Conservation (phyloP, 192 early-diverging fungal genomes). For the Podochytrium sp. region DNA sequence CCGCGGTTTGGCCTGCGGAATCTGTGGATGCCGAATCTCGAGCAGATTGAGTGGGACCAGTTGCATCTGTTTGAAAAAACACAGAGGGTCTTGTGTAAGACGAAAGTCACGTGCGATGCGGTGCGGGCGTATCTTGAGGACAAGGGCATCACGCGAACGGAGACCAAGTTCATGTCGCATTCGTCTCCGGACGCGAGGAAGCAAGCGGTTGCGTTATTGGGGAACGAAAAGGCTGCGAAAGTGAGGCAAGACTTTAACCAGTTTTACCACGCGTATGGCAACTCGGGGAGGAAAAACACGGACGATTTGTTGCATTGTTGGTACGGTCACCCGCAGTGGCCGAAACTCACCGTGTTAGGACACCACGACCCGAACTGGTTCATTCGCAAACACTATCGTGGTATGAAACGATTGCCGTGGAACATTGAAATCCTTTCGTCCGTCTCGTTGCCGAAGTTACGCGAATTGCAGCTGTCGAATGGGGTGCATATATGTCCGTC, state of each 20-base stretch:
- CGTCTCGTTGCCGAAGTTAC: not conserved
- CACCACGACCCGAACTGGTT: too few relatives aligned
- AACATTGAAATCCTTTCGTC: not conserved
- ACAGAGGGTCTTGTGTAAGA: not conserved
- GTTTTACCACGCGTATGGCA: constrained; percentile 17
- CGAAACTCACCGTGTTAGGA: constrained; percentile 7
- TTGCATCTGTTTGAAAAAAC: not conserved
- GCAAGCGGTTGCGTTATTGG: not conserved
- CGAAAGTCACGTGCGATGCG: not conserved
- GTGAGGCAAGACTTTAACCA: constrained; percentile 6
- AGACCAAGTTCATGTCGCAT: constrained; percentile 26
- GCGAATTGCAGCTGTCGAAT: not conserved
- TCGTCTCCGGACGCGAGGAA: constrained; percentile 9
- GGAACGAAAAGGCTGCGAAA: not conserved
- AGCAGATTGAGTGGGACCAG: constrained; percentile 6
- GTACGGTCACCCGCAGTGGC: constrained; percentile 21
- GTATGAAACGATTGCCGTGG: too few relatives aligned
- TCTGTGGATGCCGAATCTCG: constrained; percentile 14
- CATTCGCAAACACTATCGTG: too few relatives aligned
- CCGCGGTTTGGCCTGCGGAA: not conserved
- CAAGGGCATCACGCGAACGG: not conserved
- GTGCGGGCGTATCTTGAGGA: not conserved
- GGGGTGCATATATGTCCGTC: constrained; percentile 25
- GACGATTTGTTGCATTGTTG: constrained; percentile 7
- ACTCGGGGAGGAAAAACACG: constrained; percentile 6